Base-by-base conservation (phyloP, 2,329 filamentous ascomycete species). In the Immersiporthe knoxdaviesiana region DNA sequence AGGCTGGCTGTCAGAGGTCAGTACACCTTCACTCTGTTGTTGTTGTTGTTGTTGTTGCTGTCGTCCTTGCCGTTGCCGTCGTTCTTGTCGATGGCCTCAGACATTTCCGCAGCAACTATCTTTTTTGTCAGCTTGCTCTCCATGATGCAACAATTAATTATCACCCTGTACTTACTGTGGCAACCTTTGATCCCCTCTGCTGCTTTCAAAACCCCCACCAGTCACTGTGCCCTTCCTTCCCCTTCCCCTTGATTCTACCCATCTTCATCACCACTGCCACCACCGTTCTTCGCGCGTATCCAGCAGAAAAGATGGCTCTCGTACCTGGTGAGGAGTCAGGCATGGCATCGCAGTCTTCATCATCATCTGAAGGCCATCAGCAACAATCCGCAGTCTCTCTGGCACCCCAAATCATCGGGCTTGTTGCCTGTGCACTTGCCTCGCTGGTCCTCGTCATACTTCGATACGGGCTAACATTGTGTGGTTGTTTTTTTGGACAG, bases 401-500 rank as follows among this genome's bases (percentile, higher is more conserved):
- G 21, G 14, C 7, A n/a, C 6, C 41, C n/a, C 39, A 61, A 21
- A 59, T 62, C 61, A 69, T 67, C 16, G 35, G 35, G 37, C 54
- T 63, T 18, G n/a, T 62, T n/a, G 44, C 52, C 54, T 69, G 50
- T 39, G 41, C 50, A 2, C 30, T 67, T n/a, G 54, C 67, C 39
- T 67, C 50, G 3, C 59, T 69, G 44, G 52, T 62, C 30, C 41
- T 72, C 39, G 69, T 67, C 39, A 70, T 67, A 63, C 44, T 72
- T 65, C 73, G 70, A 67, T 63, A 74, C 66, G 67, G 75, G 76
- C 77, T 79, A 77, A 80, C 74, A 32, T 62, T 75, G 66, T 75
- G 74, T 70, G 72, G 73, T 65, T 65, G 67, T 18, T 66, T 73
- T 63, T 70, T 60, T 65, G 66, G 54, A 66, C 30, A 58, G 71